Evolutionary conservation across 2,329 filamentous ascomycete genomes (phyloP).

Genomic region (Lasiodiplodia theobromae): DNA sequence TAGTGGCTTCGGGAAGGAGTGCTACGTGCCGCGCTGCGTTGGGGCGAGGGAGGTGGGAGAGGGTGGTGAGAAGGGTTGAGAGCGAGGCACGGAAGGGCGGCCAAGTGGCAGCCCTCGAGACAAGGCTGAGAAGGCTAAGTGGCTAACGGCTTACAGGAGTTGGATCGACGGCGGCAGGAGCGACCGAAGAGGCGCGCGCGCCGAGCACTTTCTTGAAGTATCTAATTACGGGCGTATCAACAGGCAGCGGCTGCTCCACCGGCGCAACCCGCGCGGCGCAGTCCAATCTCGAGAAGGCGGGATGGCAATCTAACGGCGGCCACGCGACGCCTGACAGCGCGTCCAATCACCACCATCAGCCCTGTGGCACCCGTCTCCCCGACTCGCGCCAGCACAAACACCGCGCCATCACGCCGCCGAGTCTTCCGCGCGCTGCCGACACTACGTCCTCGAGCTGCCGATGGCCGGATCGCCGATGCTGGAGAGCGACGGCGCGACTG

Average conservation of each 20-base stretch:
- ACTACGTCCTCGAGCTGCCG: background rate
- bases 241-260: background rate
- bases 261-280: background rate
- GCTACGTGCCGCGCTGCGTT: too few species aligned
- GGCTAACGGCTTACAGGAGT: conserved; percentile 29
- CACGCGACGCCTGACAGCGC: background rate
- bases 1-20: background rate
- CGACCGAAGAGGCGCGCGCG: conserved; percentile 11
- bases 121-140: background rate
- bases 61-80: background rate
- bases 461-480: conserved; percentile 11
- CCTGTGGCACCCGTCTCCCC: background rate
- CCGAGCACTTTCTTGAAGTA: conserved; percentile 1
- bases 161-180: conserved; percentile 27
- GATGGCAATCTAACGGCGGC: background rate
- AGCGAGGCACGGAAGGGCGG: background rate
- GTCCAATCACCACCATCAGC: background rate
- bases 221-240: background rate
- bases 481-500: background rate
- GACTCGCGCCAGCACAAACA: background rate
- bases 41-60: background rate
- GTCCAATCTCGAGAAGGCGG: background rate
- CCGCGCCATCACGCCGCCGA: background rate
- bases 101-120: background rate
- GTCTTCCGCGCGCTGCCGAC: conserved; percentile 16